phyloP scores from a whole-genome alignment of 1,284 basidiomycete genomes.

The Cerrena zonata region DNA sequence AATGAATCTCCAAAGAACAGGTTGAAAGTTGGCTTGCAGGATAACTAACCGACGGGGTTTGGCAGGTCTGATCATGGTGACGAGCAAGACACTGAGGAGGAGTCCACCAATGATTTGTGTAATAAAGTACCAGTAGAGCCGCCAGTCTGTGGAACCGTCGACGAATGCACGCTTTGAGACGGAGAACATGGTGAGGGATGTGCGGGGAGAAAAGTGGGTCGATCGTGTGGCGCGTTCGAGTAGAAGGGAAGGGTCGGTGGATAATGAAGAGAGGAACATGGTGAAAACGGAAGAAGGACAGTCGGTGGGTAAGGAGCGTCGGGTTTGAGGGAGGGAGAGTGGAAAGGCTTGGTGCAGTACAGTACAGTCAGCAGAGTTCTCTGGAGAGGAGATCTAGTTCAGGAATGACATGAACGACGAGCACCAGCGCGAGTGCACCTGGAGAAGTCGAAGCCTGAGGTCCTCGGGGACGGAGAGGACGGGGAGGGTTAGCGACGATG shows the following conservation, averaged over 20 bases:
- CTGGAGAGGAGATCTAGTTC: no score
- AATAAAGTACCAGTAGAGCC: conserved; percentile 13
- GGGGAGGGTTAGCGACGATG: no score
- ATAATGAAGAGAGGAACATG: background rate
- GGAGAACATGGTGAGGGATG: background rate
- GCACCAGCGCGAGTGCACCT: no score
- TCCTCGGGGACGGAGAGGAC: no score
- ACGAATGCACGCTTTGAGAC: background rate
- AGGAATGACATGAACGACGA: no score
- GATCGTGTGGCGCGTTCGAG: background rate
- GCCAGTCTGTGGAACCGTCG: conserved; percentile 9
- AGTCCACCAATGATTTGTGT: conserved; percentile 13
- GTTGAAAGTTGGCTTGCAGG: background rate
- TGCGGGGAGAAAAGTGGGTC: background rate
- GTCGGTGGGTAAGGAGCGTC: no score
- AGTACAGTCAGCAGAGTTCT: no score
- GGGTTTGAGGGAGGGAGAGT: no score
- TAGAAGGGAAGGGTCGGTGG: no score
- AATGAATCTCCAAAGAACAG: background rate
- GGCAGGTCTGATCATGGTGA: conserved; percentile 15
- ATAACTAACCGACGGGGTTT: conserved; percentile 11
- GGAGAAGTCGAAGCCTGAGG: no score
- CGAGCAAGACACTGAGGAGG: conserved; percentile 11
- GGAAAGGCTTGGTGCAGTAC: no score
- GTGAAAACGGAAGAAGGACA: background rate